Evolutionary conservation across 495 filamentous ascomycete species (phyloP).

Genomic region (Xylaria scruposa): DNA sequence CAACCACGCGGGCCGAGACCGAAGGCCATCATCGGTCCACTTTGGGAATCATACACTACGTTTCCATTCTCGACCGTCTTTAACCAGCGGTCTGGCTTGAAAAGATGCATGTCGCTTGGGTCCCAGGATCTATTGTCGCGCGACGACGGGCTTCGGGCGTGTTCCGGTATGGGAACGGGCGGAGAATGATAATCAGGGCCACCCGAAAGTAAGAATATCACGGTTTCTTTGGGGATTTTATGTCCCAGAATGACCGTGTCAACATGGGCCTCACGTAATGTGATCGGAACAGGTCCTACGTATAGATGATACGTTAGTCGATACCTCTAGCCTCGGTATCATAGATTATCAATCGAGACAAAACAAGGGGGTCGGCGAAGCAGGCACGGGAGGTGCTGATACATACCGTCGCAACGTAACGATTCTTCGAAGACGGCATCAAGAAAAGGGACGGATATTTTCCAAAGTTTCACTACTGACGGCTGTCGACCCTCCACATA

Average conservation of each 20-base stretch:
- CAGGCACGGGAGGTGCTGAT: background rate
- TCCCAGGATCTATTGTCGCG: conserved; percentile 32
- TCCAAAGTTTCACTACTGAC: conserved; percentile 36
- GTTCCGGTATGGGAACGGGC: conserved; percentile 21
- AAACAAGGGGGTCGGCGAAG: background rate
- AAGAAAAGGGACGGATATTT: conserved; percentile 41
- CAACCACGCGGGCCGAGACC: conserved; percentile 43
- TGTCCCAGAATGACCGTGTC: conserved; percentile 44
- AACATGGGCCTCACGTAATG: conserved; percentile 33
- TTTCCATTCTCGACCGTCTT: conserved; percentile 25
- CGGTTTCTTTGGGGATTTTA: conserved; percentile 45
- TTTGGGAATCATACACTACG: conserved; percentile 38
- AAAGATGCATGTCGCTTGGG: conserved; percentile 34
- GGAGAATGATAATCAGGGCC: conserved; percentile 34
- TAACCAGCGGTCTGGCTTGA: conserved; percentile 46
- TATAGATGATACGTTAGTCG: background rate
- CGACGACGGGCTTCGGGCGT: conserved; percentile 26
- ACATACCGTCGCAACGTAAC: conserved; percentile 33
- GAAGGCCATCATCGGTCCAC: conserved; percentile 43
- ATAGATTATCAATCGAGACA: background rate
- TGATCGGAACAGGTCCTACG: conserved; percentile 13
- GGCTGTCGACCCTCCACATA: conserved; percentile 29
- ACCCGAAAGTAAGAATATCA: conserved; percentile 34
- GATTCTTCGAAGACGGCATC: conserved; percentile 48
- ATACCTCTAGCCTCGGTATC: background rate